Evolutionary conservation across 176 grass and related monocot genomes (phyloP), one percentile per base, ranked within the genome.

Genomic region (Eremochloa ophiuroides): DNA sequence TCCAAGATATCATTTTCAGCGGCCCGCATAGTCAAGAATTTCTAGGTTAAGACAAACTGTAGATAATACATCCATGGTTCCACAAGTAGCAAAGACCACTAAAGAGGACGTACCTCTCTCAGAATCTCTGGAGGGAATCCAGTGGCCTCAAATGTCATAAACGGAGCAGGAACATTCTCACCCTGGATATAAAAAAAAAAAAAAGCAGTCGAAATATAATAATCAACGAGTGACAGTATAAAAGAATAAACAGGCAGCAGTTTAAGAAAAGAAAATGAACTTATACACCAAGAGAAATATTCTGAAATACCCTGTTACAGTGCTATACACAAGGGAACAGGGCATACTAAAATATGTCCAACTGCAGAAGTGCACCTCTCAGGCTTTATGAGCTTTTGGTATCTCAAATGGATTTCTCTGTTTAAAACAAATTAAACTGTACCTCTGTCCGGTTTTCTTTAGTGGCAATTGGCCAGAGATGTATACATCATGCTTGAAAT

Each of bases 131-230:
- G 96, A 62, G 96, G 96, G 68, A 99, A 93, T 64, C 90, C 96
- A 69, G 95, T 91, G 28, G 93, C 40, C 67, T 99, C 96, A 80
- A 99, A 99, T 84, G 96, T 99, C 96, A 99, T 99, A 88, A 99
- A 99, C 12, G 96, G 96, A 80, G 93, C 77, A 71, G 96, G 96
- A 80, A 95, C 91, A 37, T 99, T 92, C 33, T 91, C 93, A 44
- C 96, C 96, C 96, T 99, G 85, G 75, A 87, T 77, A 76, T 76
- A 75, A 75, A 85, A 56, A 62, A 87, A n/a, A n/a, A n/a, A 88
- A 15, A 84, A 7, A 23, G 18, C 1, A 39, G 34, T 38, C 18
- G 2, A 12, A 26, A 39, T 43, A 43, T 43, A 43, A 43, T 17
- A 73, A 81, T 71, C 37, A 81, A 53, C 12, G 85, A 10, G 18